Conservation (phyloP, 768 basidiomycete genomes). For the Antrodiella citrinella region DNA sequence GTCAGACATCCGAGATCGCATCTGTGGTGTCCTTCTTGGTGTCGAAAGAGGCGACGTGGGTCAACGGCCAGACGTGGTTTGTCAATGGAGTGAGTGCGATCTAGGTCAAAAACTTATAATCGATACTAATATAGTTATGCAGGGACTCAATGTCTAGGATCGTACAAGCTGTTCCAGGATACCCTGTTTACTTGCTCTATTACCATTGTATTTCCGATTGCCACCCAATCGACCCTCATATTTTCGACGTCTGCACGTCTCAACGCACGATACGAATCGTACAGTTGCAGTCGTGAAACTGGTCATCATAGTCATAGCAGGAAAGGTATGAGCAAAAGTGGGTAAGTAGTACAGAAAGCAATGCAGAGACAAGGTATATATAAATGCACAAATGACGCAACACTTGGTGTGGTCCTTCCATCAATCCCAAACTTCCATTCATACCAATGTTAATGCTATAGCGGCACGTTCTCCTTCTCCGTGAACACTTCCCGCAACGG, state of each 20-base stretch:
- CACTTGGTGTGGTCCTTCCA: too few species aligned
- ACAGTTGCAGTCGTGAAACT: too few species aligned
- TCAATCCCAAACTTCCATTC: too few species aligned
- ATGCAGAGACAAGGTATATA: neutral
- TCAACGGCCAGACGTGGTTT: conserved; percentile 43
- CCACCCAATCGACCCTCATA: too few species aligned
- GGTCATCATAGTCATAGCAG: neutral
- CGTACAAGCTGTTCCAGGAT: too few species aligned
- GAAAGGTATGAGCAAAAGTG: neutral
- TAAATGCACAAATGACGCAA: neutral
- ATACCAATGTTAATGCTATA: conserved; percentile 9
- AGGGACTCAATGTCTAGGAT: too few species aligned
- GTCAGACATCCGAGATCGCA: conserved; percentile 40
- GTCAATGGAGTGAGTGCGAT: conserved; percentile 41
- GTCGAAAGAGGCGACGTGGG: conserved; percentile 42
- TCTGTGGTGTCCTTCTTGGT: conserved; percentile 40
- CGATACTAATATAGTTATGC: too few species aligned
- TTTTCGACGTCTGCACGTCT: too few species aligned
- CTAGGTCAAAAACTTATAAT: too few species aligned
- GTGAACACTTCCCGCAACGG: conserved; percentile 32
- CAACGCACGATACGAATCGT: too few species aligned
- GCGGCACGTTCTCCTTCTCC: conserved; percentile 42
- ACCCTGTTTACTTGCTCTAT: too few species aligned
- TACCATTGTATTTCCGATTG: too few species aligned
- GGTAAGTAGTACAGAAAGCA: neutral